A percentile compares a stretch with the other conserved stretches of the same genome.
phyloP scores from a whole-genome alignment of 371 early-diverging fungal genomes.

The Mucor plumbeus region DNA sequence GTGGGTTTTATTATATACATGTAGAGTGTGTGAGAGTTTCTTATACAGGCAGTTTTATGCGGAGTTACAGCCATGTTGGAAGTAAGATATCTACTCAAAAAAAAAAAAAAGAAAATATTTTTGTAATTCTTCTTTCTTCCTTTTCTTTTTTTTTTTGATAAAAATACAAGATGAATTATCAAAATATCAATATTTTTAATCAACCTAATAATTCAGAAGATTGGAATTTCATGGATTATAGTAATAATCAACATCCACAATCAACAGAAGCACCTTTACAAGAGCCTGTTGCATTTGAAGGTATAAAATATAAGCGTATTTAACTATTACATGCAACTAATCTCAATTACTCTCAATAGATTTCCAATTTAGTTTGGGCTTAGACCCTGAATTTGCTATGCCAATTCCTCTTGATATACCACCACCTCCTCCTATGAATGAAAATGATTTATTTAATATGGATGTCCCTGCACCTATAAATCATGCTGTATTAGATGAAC shows the following conservation, averaged over 20 bases:
- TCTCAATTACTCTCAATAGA: conserved; percentile 22
- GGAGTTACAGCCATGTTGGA: background rate
- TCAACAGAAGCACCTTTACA: conserved; percentile 32
- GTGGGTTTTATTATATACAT: background rate
- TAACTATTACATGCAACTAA: no score
- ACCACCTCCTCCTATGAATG: conserved; percentile 26
- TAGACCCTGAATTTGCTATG: conserved; percentile 53
- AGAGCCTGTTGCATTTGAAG: conserved; percentile 58
- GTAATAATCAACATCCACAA: conserved; percentile 12
- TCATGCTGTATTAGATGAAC: conserved; percentile 43
- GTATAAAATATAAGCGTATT: conserved; percentile 22
- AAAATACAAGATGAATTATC: conserved; percentile 9
- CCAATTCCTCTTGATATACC: conserved; percentile 51
- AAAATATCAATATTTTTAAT: conserved; percentile 1
- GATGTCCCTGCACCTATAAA: conserved; percentile 16
- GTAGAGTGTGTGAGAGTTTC: conserved; percentile 1
- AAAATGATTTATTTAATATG: conserved; percentile 12
- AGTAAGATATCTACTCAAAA: background rate
- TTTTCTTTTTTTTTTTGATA: background rate
- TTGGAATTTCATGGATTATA: conserved; percentile 18
- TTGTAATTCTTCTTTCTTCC: background rate
- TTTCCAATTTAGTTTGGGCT: conserved; percentile 54
- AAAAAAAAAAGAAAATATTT: background rate
- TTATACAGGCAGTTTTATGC: background rate
- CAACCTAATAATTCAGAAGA: background rate